Percentiles rank a stretch among this genome's conserved stretches.
Conservation (phyloP, 2,329 filamentous ascomycete species). For the Arachnomyces sp. region DNA sequence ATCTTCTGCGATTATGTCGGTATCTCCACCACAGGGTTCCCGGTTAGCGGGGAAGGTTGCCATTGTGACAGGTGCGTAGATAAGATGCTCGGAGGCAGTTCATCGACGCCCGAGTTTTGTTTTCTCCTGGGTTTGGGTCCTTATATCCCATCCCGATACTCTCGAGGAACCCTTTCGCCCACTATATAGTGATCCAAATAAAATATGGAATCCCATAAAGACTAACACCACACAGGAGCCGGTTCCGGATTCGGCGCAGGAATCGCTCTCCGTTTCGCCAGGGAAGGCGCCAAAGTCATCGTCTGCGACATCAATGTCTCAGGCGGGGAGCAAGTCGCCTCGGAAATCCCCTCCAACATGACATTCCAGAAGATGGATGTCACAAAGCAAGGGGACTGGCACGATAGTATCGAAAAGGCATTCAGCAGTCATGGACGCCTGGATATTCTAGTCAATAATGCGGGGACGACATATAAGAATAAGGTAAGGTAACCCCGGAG, state of each 20-base stretch:
- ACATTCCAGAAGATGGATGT: constrained; percentile 30
- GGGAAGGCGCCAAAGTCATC: constrained; percentile 37
- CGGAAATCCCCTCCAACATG: constrained; percentile 22
- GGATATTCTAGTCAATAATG: constrained; percentile 43
- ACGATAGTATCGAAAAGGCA: constrained; percentile 21
- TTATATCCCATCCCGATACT: no score
- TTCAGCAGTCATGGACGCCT: constrained; percentile 28
- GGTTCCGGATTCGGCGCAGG: constrained; percentile 38
- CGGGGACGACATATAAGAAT: constrained; percentile 35
- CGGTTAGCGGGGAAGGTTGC: constrained; percentile 39
- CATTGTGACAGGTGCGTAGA: constrained; percentile 36
- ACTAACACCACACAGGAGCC: constrained; percentile 21
- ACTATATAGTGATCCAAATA: not conserved
- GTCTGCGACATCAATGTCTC: constrained; percentile 35
- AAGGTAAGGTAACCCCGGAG: no score
- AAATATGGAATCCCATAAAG: constrained; percentile 1
- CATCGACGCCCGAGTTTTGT: no score
- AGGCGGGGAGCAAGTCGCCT: constrained; percentile 25
- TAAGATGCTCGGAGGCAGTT: no score
- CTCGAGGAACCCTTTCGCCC: no score
- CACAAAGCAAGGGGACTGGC: constrained; percentile 28
- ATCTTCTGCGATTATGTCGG: not conserved
- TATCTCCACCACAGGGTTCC: constrained; percentile 14
- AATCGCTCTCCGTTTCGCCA: constrained; percentile 31
- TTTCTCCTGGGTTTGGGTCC: no score